A percentile compares a stretch with the other conserved stretches of the same genome.
phyloP scores from a whole-genome alignment of 140 eudicot genomes.

The Senecio squalidus region DNA sequence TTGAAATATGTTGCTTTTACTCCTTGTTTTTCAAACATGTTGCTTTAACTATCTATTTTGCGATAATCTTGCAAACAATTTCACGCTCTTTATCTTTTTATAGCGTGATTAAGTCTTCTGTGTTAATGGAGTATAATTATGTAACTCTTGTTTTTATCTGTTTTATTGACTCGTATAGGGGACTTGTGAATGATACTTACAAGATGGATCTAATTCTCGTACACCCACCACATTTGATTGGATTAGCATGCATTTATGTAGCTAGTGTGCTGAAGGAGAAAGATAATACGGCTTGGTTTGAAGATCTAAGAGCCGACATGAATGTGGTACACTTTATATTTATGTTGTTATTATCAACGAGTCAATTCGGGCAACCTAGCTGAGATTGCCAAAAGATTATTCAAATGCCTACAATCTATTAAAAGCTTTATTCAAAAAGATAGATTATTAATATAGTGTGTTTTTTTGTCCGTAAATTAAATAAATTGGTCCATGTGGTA shows the following conservation, averaged over 20 bases:
- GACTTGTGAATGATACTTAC: constrained; percentile 93
- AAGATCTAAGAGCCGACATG: constrained; percentile 97
- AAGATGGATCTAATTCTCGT: constrained; percentile 90
- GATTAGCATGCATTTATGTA: constrained; percentile 90
- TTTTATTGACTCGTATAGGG: constrained; percentile 45
- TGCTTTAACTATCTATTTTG: not conserved
- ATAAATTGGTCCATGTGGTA: too few relatives aligned
- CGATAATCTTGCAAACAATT: constrained; percentile 1
- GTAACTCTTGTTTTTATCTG: not conserved
- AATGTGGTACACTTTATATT: constrained; percentile 51
- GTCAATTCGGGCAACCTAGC: not conserved
- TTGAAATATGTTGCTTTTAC: not conserved
- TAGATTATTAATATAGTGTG: too few relatives aligned
- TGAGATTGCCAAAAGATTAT: not conserved
- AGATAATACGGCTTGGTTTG: constrained; percentile 96
- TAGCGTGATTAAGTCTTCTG: constrained; percentile 5
- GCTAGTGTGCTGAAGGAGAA: constrained; percentile 86
- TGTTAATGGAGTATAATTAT: not conserved
- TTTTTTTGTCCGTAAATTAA: too few relatives aligned
- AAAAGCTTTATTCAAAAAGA: too few relatives aligned
- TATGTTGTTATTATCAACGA: too few relatives aligned
- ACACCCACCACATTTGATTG: constrained; percentile 93
- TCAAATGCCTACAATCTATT: too few relatives aligned
- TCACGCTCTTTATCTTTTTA: not conserved
- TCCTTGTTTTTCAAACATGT: not conserved